Evolutionary conservation across 805 yeast species (phyloP).

Genomic region (Candida silvicultrix): DNA sequence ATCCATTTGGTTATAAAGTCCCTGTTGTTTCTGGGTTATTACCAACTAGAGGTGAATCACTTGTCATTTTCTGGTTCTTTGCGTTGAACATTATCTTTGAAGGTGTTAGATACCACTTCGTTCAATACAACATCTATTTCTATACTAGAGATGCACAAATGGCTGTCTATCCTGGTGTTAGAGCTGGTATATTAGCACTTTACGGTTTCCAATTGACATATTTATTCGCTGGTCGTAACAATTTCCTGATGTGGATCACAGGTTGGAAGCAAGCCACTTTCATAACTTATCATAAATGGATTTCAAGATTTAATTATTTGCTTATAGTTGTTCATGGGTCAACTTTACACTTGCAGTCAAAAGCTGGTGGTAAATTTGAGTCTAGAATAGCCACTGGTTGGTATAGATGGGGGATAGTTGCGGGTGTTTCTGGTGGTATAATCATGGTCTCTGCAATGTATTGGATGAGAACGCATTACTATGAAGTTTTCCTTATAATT

Average conservation of each 20-base stretch:
- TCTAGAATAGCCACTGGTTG: slow-evolving; percentile 9
- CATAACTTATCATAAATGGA: slow-evolving; percentile 61
- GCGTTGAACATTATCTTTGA: slow-evolving; percentile 8
- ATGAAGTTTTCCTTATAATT: slow-evolving; percentile 52
- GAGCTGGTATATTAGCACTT: slow-evolving; percentile 19
- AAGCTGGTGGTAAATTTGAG: not conserved
- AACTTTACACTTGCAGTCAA: too few species aligned
- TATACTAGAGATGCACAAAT: slow-evolving; percentile 9
- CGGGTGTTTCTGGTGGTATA: slow-evolving; percentile 5
- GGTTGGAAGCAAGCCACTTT: slow-evolving; percentile 65
- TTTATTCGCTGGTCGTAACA: slow-evolving; percentile 69
- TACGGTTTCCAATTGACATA: slow-evolving; percentile 45
- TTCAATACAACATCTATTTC: slow-evolving; percentile 15
- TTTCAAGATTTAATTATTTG: slow-evolving; percentile 37
- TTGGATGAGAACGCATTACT: slow-evolving; percentile 43
- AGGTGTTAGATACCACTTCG: slow-evolving; percentile 14
- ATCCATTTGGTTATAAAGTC: slow-evolving; percentile 41
- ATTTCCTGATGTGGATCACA: slow-evolving; percentile 52
- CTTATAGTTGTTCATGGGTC: not conserved
- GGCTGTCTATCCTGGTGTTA: slow-evolving; percentile 21
- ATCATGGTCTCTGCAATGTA: slow-evolving; percentile 20
- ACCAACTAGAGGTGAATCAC: slow-evolving; percentile 20
- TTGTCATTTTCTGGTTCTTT: slow-evolving; percentile 30
- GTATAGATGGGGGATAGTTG: slow-evolving; percentile 17
- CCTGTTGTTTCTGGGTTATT: slow-evolving; percentile 21